A percentile compares a stretch with the other conserved stretches of the same genome.
Conservation (phyloP, 768 basidiomycete genomes). For the Strobilomyces dryophilus region DNA sequence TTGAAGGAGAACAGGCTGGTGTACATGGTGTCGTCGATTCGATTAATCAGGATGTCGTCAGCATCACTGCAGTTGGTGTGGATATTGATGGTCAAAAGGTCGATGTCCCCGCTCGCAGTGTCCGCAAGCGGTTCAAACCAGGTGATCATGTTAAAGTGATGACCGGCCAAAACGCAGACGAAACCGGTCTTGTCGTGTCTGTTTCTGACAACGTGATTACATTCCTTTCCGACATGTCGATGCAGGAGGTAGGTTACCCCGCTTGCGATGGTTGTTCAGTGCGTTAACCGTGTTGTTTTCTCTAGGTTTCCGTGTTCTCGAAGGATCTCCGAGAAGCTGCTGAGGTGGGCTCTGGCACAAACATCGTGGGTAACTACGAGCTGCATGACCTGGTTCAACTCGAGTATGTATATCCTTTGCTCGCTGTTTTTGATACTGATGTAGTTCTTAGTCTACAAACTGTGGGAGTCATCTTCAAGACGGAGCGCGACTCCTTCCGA, state of each 20-base stretch:
- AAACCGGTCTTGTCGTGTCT: constrained; percentile 93
- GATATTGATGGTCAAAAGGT: constrained; percentile 87
- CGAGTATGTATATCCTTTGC: constrained; percentile 57
- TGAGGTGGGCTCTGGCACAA: constrained; percentile 90
- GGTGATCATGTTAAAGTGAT: constrained; percentile 99
- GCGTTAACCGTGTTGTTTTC: constrained; percentile 6
- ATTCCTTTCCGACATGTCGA: constrained; percentile 94
- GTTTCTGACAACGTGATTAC: constrained; percentile 90
- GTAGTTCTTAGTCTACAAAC: constrained; percentile 66
- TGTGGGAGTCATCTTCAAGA: constrained; percentile 96
- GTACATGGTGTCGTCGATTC: constrained; percentile 90
- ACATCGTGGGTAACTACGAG: constrained; percentile 90
- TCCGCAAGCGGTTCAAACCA: constrained; percentile 91
- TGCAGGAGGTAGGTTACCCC: constrained; percentile 73
- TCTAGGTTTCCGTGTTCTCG: constrained; percentile 90
- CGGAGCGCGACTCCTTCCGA: constrained; percentile 93
- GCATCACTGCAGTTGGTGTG: constrained; percentile 71
- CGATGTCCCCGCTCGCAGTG: constrained; percentile 81
- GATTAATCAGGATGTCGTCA: constrained; percentile 82
- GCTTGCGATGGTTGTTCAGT: background rate
- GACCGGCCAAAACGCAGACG: constrained; percentile 89
- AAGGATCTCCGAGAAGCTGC: constrained; percentile 97
- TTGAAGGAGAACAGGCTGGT: constrained; percentile 94
- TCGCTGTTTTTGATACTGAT: constrained; percentile 9
- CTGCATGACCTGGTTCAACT: constrained; percentile 95